These are phyloP conservation scores for Penicillium ochrochloron DNA, from an alignment of 495 filamentous ascomycete species.

Conservation along the genomic window DNA sequence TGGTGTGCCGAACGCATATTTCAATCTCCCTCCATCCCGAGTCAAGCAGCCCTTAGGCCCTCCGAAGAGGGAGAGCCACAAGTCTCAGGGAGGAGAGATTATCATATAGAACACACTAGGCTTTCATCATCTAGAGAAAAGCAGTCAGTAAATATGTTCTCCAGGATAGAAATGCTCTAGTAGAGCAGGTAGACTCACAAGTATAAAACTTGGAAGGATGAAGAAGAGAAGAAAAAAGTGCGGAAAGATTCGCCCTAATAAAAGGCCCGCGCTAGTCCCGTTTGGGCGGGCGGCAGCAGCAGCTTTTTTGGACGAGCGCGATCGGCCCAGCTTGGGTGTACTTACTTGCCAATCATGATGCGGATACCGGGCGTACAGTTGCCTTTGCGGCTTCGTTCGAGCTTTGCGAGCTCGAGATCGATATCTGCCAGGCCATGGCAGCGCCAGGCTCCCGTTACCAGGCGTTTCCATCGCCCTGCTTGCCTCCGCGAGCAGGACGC, in stretches of 20 bases:
- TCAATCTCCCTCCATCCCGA: slow-evolving; percentile 77
- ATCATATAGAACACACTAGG: slow-evolving; percentile 93
- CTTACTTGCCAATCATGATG: slow-evolving; percentile 8
- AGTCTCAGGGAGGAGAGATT: slow-evolving; percentile 66
- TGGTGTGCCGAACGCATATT: slow-evolving; percentile 98
- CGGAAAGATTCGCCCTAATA: slow-evolving; percentile 27
- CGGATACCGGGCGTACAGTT: slow-evolving; percentile 12
- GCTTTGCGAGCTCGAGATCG: slow-evolving; percentile 35
- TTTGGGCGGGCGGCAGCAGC: slow-evolving; percentile 33
- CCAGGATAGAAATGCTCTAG: neutral
- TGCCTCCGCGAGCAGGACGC: slow-evolving; percentile 32
- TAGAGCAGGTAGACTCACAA: slow-evolving; percentile 63
- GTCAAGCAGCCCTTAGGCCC: slow-evolving; percentile 89
- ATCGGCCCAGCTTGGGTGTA: slow-evolving; percentile 12
- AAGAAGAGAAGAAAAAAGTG: slow-evolving; percentile 62
- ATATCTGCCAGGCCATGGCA: slow-evolving; percentile 16
- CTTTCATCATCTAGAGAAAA: slow-evolving; percentile 92
- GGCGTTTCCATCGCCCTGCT: slow-evolving; percentile 34
- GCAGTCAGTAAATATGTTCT: slow-evolving; percentile 47
- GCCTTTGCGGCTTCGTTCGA: slow-evolving; percentile 26
- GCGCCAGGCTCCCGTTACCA: slow-evolving; percentile 17
- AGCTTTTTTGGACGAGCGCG: slow-evolving; percentile 24
- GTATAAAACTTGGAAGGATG: slow-evolving; percentile 99
- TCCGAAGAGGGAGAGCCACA: slow-evolving; percentile 81
- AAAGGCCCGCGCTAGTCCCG: slow-evolving; percentile 34